phyloP scores from a whole-genome alignment of 2,329 filamentous ascomycete genomes.

The Fusarium subtropicale region DNA sequence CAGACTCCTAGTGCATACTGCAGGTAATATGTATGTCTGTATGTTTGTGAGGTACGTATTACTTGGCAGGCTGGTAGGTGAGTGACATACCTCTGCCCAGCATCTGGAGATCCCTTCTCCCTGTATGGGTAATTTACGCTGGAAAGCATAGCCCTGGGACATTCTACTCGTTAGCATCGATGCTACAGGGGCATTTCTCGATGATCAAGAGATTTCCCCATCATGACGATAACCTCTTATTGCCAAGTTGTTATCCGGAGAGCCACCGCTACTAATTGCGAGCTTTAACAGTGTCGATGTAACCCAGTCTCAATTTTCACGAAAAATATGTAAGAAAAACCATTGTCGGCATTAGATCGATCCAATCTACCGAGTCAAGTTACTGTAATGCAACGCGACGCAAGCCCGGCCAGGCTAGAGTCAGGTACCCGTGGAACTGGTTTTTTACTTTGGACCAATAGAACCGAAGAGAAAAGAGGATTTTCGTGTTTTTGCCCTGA shows the following conservation, averaged over 20 bases:
- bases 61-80: neutral
- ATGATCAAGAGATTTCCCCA: slow-evolving; percentile 22
- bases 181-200: slow-evolving; percentile 13
- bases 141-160: neutral
- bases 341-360: slow-evolving; percentile 30
- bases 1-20: neutral
- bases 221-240: slow-evolving; percentile 13
- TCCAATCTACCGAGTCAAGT: slow-evolving; percentile 15
- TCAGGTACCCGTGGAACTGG: slow-evolving; percentile 38
- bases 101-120: slow-evolving; percentile 1
- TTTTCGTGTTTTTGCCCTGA: slow-evolving; percentile 9
- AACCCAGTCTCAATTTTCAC: slow-evolving; percentile 33
- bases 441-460: neutral
- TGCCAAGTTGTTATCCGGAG: slow-evolving; percentile 5
- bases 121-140: slow-evolving; percentile 12
- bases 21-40: neutral
- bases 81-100: neutral
- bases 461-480: slow-evolving; percentile 34
- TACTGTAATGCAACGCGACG: slow-evolving; percentile 1
- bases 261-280: slow-evolving; percentile 27
- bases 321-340: slow-evolving; percentile 1
- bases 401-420: slow-evolving; percentile 29
- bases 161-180: slow-evolving; percentile 1
- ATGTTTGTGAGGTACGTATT: neutral
- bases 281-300: slow-evolving; percentile 18